Percentiles rank a stretch among this genome's conserved stretches.
phyloP scores from a whole-genome alignment of 176 grass and related monocot genomes.

The Cenchrus americanus region DNA sequence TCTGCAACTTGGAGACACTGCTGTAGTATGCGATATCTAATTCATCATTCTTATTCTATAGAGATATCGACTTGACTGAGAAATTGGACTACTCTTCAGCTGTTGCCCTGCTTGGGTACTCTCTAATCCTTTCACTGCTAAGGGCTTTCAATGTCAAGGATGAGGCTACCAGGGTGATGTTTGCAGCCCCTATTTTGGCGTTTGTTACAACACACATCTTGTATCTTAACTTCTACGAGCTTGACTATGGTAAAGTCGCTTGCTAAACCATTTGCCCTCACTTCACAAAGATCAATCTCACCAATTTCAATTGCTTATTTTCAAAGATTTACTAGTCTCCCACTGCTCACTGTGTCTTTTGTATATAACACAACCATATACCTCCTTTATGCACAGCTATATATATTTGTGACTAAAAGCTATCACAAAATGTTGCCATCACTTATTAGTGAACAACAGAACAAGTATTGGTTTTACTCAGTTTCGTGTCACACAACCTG shows the following conservation, averaged over 20 bases:
- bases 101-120: constrained; percentile 83
- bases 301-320: constrained; percentile 8
- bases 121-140: constrained; percentile 81
- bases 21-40: constrained; percentile 5
- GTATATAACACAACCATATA: neutral
- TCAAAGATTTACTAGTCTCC: neutral
- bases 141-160: constrained; percentile 87
- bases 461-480: neutral
- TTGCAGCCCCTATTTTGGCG: constrained; percentile 87
- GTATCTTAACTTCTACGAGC: constrained; percentile 93
- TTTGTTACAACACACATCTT: constrained; percentile 96
- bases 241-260: constrained; percentile 75
- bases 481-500: neutral
- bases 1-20: neutral
- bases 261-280: constrained; percentile 13
- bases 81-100: constrained; percentile 96
- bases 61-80: constrained; percentile 94
- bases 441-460: too few relatives aligned
- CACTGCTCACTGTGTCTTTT: constrained; percentile 27
- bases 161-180: constrained; percentile 96
- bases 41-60: constrained; percentile 44
- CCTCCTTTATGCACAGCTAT: neutral
- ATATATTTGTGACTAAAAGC: neutral
- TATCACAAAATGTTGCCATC: neutral
- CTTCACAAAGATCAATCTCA: neutral